Conservation (phyloP, 2,329 filamentous ascomycete genomes). For the Cytospora chrysosperma region DNA sequence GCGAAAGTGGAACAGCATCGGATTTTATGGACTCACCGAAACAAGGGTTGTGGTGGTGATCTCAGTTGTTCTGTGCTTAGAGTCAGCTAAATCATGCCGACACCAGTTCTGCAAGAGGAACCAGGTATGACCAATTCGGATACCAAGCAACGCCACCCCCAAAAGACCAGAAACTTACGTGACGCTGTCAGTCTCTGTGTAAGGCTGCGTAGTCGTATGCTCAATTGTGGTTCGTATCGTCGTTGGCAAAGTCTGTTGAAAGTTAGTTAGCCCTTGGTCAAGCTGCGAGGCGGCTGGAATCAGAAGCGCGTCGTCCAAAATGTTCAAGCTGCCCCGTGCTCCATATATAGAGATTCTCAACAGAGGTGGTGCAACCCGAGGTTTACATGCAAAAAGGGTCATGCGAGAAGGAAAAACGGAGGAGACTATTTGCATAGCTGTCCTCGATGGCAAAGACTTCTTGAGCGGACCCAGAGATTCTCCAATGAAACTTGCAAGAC, state of each 20-base stretch:
- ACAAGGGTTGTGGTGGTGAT: conserved; percentile 17
- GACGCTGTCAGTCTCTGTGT: conserved; percentile 1
- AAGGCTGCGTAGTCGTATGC: conserved; percentile 1
- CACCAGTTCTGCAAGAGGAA: background rate
- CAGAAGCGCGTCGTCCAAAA: background rate
- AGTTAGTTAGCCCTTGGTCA: background rate
- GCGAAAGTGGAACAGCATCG: background rate
- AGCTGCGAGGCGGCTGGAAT: background rate
- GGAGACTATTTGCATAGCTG: background rate
- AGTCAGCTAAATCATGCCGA: background rate
- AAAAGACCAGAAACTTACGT: background rate
- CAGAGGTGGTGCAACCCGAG: background rate
- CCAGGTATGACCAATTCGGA: too few relatives aligned
- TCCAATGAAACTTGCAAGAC: background rate
- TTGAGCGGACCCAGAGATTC: background rate
- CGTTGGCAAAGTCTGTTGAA: background rate
- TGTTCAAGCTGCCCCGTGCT: background rate
- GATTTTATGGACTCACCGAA: conserved; percentile 11
- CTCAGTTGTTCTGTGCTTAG: conserved; percentile 16
- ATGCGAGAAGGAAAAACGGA: background rate
- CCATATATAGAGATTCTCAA: background rate
- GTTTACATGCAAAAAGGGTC: background rate
- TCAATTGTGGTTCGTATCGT: conserved; percentile 8
- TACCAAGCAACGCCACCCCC: background rate
- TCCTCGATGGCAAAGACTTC: too few relatives aligned